These are phyloP conservation scores for Pascua sp. DNA, from an alignment of 1,284 basidiomycete genomes.

Conservation along the genomic window DNA sequence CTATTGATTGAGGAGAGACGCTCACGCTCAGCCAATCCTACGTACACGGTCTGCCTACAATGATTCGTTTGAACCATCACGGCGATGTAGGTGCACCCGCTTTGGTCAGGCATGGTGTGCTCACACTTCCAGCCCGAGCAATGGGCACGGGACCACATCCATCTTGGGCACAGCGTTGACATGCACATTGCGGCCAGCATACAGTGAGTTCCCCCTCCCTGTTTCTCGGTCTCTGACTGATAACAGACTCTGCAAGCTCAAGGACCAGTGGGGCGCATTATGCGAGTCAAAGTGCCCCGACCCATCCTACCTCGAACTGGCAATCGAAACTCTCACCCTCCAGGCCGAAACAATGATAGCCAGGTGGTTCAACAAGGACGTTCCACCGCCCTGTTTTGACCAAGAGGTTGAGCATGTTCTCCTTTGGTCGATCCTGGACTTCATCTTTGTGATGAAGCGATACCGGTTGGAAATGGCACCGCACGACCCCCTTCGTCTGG, in stretches of 20 bases:
- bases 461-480: slow-evolving; percentile 24
- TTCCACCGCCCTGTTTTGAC: slow-evolving; percentile 26
- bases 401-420: slow-evolving; percentile 32
- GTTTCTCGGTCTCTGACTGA: background rate
- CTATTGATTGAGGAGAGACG: background rate
- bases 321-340: slow-evolving; percentile 26
- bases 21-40: slow-evolving; percentile 23
- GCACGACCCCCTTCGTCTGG: slow-evolving; percentile 23
- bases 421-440: slow-evolving; percentile 34
- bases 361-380: slow-evolving; percentile 30
- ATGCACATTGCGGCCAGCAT: slow-evolving; percentile 36
- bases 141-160: slow-evolving; percentile 32
- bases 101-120: background rate
- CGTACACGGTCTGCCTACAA: slow-evolving; percentile 28
- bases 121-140: slow-evolving; percentile 22
- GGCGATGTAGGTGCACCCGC: slow-evolving; percentile 22
- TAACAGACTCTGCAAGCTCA: slow-evolving; percentile 30
- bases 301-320: slow-evolving; percentile 25
- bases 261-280: slow-evolving; percentile 36
- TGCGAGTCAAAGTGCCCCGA: slow-evolving; percentile 24
- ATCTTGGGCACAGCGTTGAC: slow-evolving; percentile 32
- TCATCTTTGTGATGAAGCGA: slow-evolving; percentile 32
- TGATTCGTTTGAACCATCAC: slow-evolving; percentile 28
- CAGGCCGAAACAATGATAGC: slow-evolving; percentile 27
- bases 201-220: slow-evolving; percentile 21